Base-by-base conservation (phyloP, 208 protist species). In the Trichomonas vaginalis region DNA sequence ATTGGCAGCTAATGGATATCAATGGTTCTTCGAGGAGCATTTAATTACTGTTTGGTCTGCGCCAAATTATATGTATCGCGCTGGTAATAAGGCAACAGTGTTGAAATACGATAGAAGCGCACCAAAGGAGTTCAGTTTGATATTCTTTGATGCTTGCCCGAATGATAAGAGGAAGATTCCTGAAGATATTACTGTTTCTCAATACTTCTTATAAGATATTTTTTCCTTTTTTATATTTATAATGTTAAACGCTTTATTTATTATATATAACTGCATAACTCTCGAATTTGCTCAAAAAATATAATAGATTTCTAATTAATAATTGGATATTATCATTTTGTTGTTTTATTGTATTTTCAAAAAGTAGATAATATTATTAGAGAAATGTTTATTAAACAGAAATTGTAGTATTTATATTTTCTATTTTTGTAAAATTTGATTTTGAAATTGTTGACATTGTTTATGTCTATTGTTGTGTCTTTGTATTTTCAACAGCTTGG, bases 11-110 rank as follows among this genome's bases (percentile, higher is more conserved):
- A 98, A 99, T 90, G 98, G 98, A 21, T 99, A 98, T 96, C 98
- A 98, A 97, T 98, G 98, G 96, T 98, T 98, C 96, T 98, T 98
- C 40, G 96, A 97, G 23, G 42, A 96, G 90, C 47, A 87, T 23
- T 96, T 98, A 0, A 98, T 98, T n/a, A 98, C 98, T 15, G 98
- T 98, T 39, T 98, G 98, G 98, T 98, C 97, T 1, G 98, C 98
- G 14, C 98, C 98, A 56, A 98, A 98, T 97, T 96, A 95, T 42
- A 80, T 61, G 49, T 95, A 95, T 97, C 97, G 98, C 70, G 99
- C 98, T 97, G 98, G 98, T 51, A 99, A 99, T 97, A 98, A 99
- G 8, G 99, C 99, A 0, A 98, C 98, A 0, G 99, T 99, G 83
- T 96, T 99, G 45, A 98, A 99, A 95, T 92, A 92, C 45, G 14